These are phyloP conservation scores for Termitomyces sp. DNA, from an alignment of 768 basidiomycete genomes.

Conservation along the genomic window DNA sequence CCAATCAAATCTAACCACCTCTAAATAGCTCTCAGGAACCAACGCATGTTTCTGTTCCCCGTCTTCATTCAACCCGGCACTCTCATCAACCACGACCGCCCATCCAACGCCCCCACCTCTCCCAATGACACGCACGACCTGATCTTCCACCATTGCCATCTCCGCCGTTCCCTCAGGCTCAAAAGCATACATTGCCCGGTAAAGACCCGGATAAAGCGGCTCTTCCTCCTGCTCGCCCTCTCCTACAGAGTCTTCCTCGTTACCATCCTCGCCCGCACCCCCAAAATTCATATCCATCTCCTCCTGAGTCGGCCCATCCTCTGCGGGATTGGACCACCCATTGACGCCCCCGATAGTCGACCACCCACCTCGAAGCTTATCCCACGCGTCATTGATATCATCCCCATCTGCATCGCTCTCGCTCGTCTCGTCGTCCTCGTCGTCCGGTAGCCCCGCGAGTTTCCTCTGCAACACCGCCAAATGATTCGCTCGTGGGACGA, in stretches of 20 bases:
- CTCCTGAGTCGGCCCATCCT: slow-evolving; percentile 34
- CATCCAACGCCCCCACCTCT: slow-evolving; percentile 78
- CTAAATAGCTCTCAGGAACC: slow-evolving; percentile 78
- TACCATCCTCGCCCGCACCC: slow-evolving; percentile 3
- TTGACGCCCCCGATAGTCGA: slow-evolving; percentile 21
- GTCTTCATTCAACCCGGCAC: slow-evolving; percentile 13
- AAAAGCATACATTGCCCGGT: slow-evolving; percentile 76
- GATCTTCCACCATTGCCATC: slow-evolving; percentile 77
- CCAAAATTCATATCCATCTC: slow-evolving; percentile 51
- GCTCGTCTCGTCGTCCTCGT: slow-evolving; percentile 11
- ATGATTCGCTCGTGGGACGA: slow-evolving; percentile 37
- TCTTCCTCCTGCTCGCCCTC: slow-evolving; percentile 33
- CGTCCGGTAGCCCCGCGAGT: slow-evolving; percentile 17
- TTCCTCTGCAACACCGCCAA: slow-evolving; percentile 29
- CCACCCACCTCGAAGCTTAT: slow-evolving; percentile 25
- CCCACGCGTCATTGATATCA: slow-evolving; percentile 26
- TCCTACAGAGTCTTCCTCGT: slow-evolving; percentile 21
- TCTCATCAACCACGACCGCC: slow-evolving; percentile 60
- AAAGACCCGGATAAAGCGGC: slow-evolving; percentile 63
- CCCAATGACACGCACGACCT: slow-evolving; percentile 70
- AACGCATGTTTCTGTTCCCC: slow-evolving; percentile 51
- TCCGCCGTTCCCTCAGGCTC: slow-evolving; percentile 80
- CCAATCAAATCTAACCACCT: slow-evolving; percentile 46
- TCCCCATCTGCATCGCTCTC: slow-evolving; percentile 16
- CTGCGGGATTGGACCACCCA: slow-evolving; percentile 11